Percentiles rank a stretch among this genome's conserved stretches.
phyloP scores from a whole-genome alignment of 768 basidiomycete species.

The Phanerochaete carnosa region DNA sequence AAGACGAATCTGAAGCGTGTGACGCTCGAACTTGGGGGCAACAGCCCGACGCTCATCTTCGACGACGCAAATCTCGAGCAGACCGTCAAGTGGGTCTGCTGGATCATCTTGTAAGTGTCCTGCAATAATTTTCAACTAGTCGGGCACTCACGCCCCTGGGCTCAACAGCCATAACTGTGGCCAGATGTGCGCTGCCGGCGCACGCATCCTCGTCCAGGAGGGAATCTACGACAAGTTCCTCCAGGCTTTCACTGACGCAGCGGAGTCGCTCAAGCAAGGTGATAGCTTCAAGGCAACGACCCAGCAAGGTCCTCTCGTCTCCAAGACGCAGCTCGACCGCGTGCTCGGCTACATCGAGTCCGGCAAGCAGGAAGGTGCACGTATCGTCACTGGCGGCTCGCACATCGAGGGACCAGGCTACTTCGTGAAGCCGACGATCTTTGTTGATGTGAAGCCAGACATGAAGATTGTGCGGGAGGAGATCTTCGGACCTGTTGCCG shows the following conservation, averaged over 20 bases:
- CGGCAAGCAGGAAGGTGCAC: conserved; percentile 72
- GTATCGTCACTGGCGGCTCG: conserved; percentile 57
- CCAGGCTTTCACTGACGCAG: conserved; percentile 36
- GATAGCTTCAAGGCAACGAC: conserved; percentile 41
- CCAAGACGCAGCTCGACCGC: conserved; percentile 54
- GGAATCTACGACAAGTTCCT: conserved; percentile 57
- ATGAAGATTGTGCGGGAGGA: conserved; percentile 76
- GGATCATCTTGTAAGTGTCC: conserved; percentile 69
- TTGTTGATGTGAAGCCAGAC: conserved; percentile 57
- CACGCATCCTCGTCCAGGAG: conserved; percentile 55
- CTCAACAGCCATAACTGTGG: conserved; percentile 15
- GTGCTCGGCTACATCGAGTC: conserved; percentile 77
- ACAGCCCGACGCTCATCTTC: conserved; percentile 70
- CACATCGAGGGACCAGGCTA: conserved; percentile 58
- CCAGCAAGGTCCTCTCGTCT: conserved; percentile 46
- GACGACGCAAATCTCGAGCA: conserved; percentile 71
- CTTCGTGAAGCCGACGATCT: conserved; percentile 74
- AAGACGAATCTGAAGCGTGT: conserved; percentile 83
- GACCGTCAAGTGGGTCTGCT: conserved; percentile 67
- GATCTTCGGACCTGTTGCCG: conserved; percentile 79
- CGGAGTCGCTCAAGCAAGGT: conserved; percentile 37
- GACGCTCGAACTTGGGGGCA: conserved; percentile 80
- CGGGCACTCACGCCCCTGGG: not conserved
- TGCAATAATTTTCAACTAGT: conserved; percentile 18
- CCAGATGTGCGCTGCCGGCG: conserved; percentile 48